Conservation (phyloP, 139 green algal species). For the Nannochloris sp. region DNA sequence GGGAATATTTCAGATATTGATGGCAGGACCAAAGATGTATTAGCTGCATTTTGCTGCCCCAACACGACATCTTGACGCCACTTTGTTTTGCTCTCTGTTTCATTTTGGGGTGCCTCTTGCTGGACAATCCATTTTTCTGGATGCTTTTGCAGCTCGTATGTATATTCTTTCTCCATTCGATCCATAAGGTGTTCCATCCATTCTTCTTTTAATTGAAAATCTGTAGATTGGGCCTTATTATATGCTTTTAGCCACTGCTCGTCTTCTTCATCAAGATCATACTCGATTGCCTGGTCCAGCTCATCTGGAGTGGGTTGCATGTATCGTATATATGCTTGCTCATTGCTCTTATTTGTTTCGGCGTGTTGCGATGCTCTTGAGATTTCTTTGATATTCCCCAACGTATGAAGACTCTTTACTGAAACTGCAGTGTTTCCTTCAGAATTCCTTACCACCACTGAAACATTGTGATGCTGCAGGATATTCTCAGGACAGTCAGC, state of each 20-base stretch:
- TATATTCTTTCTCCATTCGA: conserved; percentile 41
- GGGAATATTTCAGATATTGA: conserved; percentile 35
- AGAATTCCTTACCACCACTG: not conserved
- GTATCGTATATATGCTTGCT: conserved; percentile 28
- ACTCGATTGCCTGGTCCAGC: conserved; percentile 65
- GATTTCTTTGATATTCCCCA: not conserved
- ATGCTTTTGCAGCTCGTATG: conserved; percentile 26
- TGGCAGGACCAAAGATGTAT: conserved; percentile 15
- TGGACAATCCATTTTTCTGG: conserved; percentile 25
- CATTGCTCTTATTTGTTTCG: not conserved
- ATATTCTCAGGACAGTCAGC: conserved; percentile 13
- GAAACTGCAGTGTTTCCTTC: not conserved
- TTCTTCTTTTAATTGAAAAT: conserved; percentile 22
- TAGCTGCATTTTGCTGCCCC: not conserved
- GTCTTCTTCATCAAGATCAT: conserved; percentile 94
- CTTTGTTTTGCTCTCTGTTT: not conserved
- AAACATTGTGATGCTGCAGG: not conserved
- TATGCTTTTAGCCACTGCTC: conserved; percentile 83
- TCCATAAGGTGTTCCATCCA: conserved; percentile 38
- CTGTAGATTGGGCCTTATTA: conserved; percentile 40
- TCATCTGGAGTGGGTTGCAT: conserved; percentile 36
- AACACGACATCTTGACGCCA: not conserved
- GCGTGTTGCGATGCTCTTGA: not conserved
- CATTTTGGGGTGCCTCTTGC: not conserved
- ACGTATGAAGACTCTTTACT: not conserved